A percentile compares a stretch with the other conserved stretches of the same genome.
phyloP scores from a whole-genome alignment of 2,329 filamentous ascomycete genomes.

The Fusarium sp. region DNA sequence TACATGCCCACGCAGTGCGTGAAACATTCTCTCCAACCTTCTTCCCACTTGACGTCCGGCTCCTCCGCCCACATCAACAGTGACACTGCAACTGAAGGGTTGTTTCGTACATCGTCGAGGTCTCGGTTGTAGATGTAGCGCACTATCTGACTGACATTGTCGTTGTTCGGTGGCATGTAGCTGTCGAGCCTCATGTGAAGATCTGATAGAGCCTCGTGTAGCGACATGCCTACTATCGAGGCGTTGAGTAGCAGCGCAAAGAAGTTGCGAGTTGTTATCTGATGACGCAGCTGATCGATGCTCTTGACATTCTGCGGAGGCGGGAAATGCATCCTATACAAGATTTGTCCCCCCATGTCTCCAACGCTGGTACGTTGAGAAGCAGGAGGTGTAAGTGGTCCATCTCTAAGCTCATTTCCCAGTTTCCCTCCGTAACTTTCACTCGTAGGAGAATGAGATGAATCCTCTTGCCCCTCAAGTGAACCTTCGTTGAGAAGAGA shows the following conservation, averaged over 20 bases:
- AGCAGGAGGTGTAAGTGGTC: constrained; percentile 49
- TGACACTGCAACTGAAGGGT: constrained; percentile 68
- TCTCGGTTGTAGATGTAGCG: constrained; percentile 69
- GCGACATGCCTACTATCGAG: constrained; percentile 71
- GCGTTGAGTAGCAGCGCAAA: constrained; percentile 73
- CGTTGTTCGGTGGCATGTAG: constrained; percentile 66
- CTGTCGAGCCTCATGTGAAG: constrained; percentile 69
- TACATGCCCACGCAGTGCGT: constrained; percentile 75
- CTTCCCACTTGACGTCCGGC: constrained; percentile 70
- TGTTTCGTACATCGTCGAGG: constrained; percentile 73
- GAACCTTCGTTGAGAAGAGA: constrained; percentile 64
- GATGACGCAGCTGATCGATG: constrained; percentile 64
- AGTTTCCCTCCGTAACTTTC: constrained; percentile 54
- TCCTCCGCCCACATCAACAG: constrained; percentile 74
- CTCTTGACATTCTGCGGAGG: constrained; percentile 62
- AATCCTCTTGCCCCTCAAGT: constrained; percentile 54
- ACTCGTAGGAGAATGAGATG: constrained; percentile 56
- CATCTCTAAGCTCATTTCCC: constrained; percentile 17
- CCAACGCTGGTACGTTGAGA: constrained; percentile 54
- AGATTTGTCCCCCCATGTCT: constrained; percentile 64
- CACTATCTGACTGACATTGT: constrained; percentile 69
- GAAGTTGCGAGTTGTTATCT: constrained; percentile 75
- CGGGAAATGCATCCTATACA: constrained; percentile 72
- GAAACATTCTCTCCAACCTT: constrained; percentile 75
- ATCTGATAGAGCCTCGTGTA: constrained; percentile 72